Base-by-base conservation (phyloP, 2,329 filamentous ascomycete genomes). In the Epichloe brachyelytri region DNA sequence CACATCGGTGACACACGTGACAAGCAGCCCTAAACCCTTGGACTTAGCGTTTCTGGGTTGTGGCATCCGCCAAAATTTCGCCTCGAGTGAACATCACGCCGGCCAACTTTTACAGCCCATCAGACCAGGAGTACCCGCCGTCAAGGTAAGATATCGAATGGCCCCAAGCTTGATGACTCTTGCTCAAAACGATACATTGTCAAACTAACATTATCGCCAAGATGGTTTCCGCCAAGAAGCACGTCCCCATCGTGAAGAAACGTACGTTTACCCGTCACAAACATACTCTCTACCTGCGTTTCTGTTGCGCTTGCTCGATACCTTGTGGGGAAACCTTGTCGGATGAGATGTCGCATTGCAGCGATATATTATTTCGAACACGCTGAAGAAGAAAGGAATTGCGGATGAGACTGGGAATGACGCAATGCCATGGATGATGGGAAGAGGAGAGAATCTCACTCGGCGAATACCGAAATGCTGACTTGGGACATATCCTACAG, bases 201-300 rank as follows among this genome's bases (percentile, higher is more conserved):
- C 11, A 44, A 19, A 56, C 66, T 68, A 60, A 69, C 60, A 56
- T 62, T 53, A 53, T 51, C 37, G 44, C 61, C 51, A 62, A 91
- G 90, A 97, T 97, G 93, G 89, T 91, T 82, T 82, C 90, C 85
- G 87, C 91, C 77, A 95, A 94, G 87, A 94, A 95, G 82, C 93
- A 97, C 78, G 83, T 97, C 72, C 85, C 90, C 70, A 98, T 98
- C 82, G 88, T 98, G 71, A 98, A 98, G 88, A 98, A 98, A 89
- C 89, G 89, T 95, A 91, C 71, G 88, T 89, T 68, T 62, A 30
- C 43, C n/a, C 15, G 22, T 17, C 36, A 8, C 15, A 38, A 14
- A 38, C 36, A 38, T 7, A 5, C 4, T n/a, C 36, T n/a, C 12
- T n/a, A 5, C 36, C 36, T n/a, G 15, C 36, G 14, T 38, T n/a